phyloP scores from a whole-genome alignment of 2,329 filamentous ascomycete genomes.

The Diaporthe humulicola region DNA sequence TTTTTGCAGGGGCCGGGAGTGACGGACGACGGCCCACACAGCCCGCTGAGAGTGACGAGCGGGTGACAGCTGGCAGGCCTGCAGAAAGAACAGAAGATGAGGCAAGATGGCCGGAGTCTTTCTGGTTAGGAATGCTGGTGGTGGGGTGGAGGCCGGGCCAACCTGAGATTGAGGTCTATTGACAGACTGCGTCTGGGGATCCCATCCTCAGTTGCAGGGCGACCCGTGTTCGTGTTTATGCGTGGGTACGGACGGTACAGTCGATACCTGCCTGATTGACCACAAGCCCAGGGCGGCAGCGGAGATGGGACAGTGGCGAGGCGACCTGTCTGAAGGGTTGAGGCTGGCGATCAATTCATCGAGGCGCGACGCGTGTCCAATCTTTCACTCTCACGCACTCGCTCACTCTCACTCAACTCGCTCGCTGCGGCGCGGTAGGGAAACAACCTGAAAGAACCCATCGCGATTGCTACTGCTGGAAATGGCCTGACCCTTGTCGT shows the following conservation, averaged over 20 bases:
- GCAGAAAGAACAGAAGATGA: background rate
- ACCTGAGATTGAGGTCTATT: conserved; percentile 12
- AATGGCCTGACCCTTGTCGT: conserved; percentile 26
- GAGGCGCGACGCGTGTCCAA: conserved; percentile 11
- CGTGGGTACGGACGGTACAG: too few relatives aligned
- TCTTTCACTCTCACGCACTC: conserved; percentile 10
- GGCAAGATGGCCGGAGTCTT: background rate
- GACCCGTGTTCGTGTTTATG: conserved; percentile 25
- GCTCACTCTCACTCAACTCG: conserved; percentile 12
- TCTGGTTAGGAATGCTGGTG: conserved; percentile 12
- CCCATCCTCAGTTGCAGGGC: conserved; percentile 30
- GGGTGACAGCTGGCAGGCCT: conserved; percentile 3
- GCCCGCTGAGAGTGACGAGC: background rate
- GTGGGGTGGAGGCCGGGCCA: conserved; percentile 5
- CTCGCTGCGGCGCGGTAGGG: conserved; percentile 23
- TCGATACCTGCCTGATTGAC: too few relatives aligned
- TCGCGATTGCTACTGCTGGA: conserved; percentile 35
- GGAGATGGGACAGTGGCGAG: conserved; percentile 11
- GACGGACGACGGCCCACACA: background rate
- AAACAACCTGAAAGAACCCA: conserved; percentile 34
- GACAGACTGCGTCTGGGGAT: conserved; percentile 6
- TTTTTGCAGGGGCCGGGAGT: conserved; percentile 24
- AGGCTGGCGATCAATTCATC: conserved; percentile 24
- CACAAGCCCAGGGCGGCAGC: background rate
- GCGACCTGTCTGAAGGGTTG: conserved; percentile 6